Percentiles rank a stretch among this genome's conserved stretches.
Evolutionary conservation across 148 eudicot species (phyloP).

Genomic region (Cornus suecica): DNA sequence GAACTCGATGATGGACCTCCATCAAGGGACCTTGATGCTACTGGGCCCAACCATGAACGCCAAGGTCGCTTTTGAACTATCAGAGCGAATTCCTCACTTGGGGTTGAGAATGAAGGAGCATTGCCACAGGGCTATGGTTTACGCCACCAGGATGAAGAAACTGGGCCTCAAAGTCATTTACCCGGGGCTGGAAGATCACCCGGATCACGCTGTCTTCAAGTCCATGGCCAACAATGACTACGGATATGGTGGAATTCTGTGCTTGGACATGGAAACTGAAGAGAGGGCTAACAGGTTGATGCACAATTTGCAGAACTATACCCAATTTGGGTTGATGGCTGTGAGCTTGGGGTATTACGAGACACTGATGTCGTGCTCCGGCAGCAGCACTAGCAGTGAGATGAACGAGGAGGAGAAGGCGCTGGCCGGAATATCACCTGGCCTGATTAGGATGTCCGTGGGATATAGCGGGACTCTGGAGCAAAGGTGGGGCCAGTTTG

Average conservation of each 20-base stretch:
- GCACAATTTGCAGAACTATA: constrained; percentile 67
- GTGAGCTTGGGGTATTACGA: constrained; percentile 95
- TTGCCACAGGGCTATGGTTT: constrained; percentile 63
- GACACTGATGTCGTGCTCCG: constrained; percentile 95
- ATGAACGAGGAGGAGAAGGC: constrained; percentile 70
- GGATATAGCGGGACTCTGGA: constrained; percentile 86
- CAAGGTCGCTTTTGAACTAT: constrained; percentile 89
- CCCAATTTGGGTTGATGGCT: constrained; percentile 89
- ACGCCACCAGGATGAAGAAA: constrained; percentile 68
- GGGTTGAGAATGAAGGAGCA: constrained; percentile 91
- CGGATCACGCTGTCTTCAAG: constrained; percentile 63
- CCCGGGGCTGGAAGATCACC: constrained; percentile 90
- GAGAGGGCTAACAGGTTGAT: constrained; percentile 71
- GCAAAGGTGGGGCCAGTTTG: constrained; percentile 85
- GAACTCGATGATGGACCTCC: constrained; percentile 98
- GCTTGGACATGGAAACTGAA: constrained; percentile 85
- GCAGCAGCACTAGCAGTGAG: constrained; percentile 91
- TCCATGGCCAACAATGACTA: constrained; percentile 57
- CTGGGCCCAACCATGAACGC: constrained; percentile 98
- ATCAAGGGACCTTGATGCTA: constrained; percentile 80
- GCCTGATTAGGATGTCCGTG: constrained; percentile 81
- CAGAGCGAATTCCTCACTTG: constrained; percentile 85
- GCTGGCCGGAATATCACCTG: constrained; percentile 81
- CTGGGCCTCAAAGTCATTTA: constrained; percentile 82
- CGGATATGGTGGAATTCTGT: constrained; percentile 81